Conservation (phyloP, 2,329 filamentous ascomycete genomes). For the Piedraia hortae region DNA sequence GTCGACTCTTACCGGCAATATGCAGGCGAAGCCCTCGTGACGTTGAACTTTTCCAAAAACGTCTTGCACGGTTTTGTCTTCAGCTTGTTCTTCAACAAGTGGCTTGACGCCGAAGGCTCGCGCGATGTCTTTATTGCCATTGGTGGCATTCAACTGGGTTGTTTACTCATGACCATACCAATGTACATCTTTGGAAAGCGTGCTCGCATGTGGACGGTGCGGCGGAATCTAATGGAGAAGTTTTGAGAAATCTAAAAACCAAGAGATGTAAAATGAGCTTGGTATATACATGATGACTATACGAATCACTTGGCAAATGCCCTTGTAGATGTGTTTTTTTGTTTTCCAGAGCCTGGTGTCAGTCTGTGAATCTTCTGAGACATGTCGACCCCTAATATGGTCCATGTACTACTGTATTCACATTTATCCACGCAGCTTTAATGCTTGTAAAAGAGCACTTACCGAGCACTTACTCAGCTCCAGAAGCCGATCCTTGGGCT, state of each 20-base stretch:
- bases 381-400: too few species aligned
- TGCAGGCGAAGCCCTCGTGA: constrained; percentile 79
- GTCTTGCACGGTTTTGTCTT: constrained; percentile 77
- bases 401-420: too few species aligned
- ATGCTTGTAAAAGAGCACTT: too few species aligned
- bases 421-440: too few species aligned
- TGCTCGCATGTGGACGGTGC: constrained; percentile 77
- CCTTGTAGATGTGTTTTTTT: not conserved
- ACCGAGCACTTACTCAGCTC: too few species aligned
- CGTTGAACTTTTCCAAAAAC: constrained; percentile 85
- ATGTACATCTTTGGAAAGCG: constrained; percentile 91
- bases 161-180: constrained; percentile 44
- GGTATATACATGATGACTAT: not conserved
- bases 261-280: not conserved
- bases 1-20: constrained; percentile 86
- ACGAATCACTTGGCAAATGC: too few species aligned
- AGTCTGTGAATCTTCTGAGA: too few species aligned
- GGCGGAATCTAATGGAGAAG: constrained; percentile 65
- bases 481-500: too few species aligned
- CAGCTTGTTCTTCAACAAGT: constrained; percentile 60
- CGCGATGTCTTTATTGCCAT: constrained; percentile 58
- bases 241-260: too few species aligned
- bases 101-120: constrained; percentile 49
- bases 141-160: constrained; percentile 58
- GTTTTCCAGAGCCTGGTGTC: too few species aligned